phyloP scores from a whole-genome alignment of 495 filamentous ascomycete genomes.

The Xanthoparmelia taractica region DNA sequence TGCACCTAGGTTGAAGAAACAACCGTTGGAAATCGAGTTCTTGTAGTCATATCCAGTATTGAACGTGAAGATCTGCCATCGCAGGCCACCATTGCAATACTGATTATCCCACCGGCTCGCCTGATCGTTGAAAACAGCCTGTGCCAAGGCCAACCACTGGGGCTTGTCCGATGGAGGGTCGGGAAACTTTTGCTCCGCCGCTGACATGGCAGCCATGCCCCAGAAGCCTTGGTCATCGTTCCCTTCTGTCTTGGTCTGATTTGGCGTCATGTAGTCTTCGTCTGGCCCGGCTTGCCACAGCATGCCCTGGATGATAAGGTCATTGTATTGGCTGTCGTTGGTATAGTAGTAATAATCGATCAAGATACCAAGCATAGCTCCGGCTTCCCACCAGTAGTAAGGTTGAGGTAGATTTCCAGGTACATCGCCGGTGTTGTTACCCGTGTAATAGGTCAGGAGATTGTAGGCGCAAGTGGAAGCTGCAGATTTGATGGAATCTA shows the following conservation, averaged over 20 bases:
- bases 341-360: constrained; percentile 83
- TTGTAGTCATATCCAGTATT: constrained; percentile 79
- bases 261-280: constrained; percentile 67
- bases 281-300: constrained; percentile 62
- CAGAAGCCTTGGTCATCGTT: constrained; percentile 89
- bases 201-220: constrained; percentile 74
- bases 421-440: constrained; percentile 59
- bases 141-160: constrained; percentile 72
- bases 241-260: constrained; percentile 67
- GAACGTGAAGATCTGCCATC: constrained; percentile 78
- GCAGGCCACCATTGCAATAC: constrained; percentile 61
- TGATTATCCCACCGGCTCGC: constrained; percentile 60
- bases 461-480: constrained; percentile 37
- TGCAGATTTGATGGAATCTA: constrained; percentile 44
- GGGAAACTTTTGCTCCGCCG: constrained; percentile 70
- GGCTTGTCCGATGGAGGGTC: constrained; percentile 47
- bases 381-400: constrained; percentile 81
- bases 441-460: constrained; percentile 59
- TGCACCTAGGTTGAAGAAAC: constrained; percentile 73
- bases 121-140: constrained; percentile 73
- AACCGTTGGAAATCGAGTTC: constrained; percentile 71
- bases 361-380: constrained; percentile 66
- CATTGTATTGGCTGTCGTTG: constrained; percentile 65
- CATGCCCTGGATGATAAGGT: constrained; percentile 57
- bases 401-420: constrained; percentile 67